Conservation (phyloP, 2,329 filamentous ascomycete genomes). For the Dichotomopilus funicola region DNA sequence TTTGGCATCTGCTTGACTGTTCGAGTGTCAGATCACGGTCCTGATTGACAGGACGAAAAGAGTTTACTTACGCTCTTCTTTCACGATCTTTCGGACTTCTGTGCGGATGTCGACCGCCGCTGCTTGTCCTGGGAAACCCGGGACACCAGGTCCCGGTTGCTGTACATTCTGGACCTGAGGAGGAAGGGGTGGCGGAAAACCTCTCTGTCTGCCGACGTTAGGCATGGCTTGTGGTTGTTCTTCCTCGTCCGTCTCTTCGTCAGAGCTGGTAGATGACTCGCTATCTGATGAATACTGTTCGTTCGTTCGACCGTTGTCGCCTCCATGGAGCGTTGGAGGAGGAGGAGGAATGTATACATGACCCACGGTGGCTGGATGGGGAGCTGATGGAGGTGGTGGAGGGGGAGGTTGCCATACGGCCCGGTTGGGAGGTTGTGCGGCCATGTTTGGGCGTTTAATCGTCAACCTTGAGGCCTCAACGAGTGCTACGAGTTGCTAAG, state of each 20-base stretch:
- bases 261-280: constrained; percentile 2
- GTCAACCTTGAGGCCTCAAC: too few species aligned
- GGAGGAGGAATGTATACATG: background rate
- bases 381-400: background rate
- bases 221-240: background rate
- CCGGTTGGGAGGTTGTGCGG: background rate
- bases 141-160: background rate
- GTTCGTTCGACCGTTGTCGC: background rate
- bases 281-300: background rate
- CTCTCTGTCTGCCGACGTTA: background rate
- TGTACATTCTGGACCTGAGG: background rate
- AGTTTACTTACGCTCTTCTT: constrained; percentile 16
- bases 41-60: too few species aligned
- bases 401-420: background rate
- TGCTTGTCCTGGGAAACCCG: background rate
- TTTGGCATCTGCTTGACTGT: constrained; percentile 6
- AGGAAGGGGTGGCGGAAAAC: background rate
- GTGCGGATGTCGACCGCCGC: constrained; percentile 3
- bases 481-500: too few species aligned
- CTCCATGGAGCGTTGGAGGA: background rate
- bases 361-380: background rate
- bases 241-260: background rate
- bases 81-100: constrained; percentile 19
- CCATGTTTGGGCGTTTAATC: background rate
- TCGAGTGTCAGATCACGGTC: background rate